phyloP scores from a whole-genome alignment of 2,329 filamentous ascomycete species.

The Periconia sp. region DNA sequence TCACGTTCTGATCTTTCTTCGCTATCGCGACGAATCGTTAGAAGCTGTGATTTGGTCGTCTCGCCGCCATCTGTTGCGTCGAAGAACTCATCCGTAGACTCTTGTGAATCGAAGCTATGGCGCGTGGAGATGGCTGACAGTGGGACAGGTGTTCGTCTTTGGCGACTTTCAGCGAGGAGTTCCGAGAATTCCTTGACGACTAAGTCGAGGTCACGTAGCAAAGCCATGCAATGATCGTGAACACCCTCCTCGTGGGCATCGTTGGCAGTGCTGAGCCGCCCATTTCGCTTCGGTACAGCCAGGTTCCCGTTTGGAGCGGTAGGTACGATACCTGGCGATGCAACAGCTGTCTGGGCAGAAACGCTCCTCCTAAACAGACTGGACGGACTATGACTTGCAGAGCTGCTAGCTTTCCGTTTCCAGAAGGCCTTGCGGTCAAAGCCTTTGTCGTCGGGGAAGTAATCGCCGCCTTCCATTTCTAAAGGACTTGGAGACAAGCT shows the following conservation, averaged over 20 bases:
- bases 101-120: conserved; percentile 78
- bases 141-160: conserved; percentile 67
- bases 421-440: conserved; percentile 79
- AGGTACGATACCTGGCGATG: conserved; percentile 48
- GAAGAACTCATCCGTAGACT: conserved; percentile 86
- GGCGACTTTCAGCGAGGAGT: conserved; percentile 79
- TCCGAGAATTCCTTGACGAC: conserved; percentile 83
- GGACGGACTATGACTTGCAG: conserved; percentile 49
- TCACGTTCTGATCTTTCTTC: conserved; percentile 56
- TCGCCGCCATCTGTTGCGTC: conserved; percentile 73
- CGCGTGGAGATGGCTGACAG: conserved; percentile 51
- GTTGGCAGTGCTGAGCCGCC: conserved; percentile 40
- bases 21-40: conserved; percentile 74
- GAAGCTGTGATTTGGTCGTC: conserved; percentile 63
- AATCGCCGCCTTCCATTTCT: conserved; percentile 59
- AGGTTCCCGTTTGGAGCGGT: conserved; percentile 34
- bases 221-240: conserved; percentile 80
- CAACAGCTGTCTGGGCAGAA: conserved; percentile 60
- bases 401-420: conserved; percentile 80
- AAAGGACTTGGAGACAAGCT: conserved; percentile 47
- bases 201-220: conserved; percentile 84
- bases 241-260: conserved; percentile 66
- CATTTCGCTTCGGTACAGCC: conserved; percentile 44
- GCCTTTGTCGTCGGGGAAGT: conserved; percentile 54
- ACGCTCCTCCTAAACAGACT: conserved; percentile 56